A percentile compares a stretch with the other conserved stretches of the same genome.
phyloP scores from a whole-genome alignment of 2,329 filamentous ascomycete species.

The Helicocarpus griseus region DNA sequence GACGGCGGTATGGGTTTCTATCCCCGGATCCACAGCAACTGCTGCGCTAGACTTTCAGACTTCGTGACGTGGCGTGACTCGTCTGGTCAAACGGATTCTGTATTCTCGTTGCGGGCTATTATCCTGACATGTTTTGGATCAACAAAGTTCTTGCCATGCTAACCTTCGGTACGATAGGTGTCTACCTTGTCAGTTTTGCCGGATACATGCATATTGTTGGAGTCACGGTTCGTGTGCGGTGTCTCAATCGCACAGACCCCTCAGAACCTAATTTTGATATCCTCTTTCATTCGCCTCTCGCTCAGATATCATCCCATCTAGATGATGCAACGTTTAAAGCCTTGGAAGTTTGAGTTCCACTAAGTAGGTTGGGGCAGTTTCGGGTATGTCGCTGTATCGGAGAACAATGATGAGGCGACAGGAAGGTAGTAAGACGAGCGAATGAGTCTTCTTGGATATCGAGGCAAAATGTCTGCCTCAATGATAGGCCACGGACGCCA shows the following conservation, averaged over 20 bases:
- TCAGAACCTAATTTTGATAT: background rate
- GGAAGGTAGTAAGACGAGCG: background rate
- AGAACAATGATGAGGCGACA: constrained; percentile 1
- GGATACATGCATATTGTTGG: background rate
- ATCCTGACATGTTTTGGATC: background rate
- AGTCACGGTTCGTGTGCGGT: background rate
- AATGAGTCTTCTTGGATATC: background rate
- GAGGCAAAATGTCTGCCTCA: background rate
- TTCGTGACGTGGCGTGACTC: constrained; percentile 14
- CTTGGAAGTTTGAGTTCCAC: constrained; percentile 2
- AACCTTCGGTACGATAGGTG: background rate
- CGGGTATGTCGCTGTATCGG: background rate
- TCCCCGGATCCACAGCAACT: constrained; percentile 2
- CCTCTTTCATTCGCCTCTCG: background rate
- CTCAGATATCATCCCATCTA: background rate
- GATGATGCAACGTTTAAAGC: background rate
- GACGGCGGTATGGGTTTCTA: constrained; percentile 7
- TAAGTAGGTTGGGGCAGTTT: background rate
- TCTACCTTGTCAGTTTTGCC: background rate
- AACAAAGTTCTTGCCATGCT: background rate
- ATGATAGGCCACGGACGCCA: background rate
- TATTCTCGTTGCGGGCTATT: background rate
- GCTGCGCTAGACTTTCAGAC: constrained; percentile 5
- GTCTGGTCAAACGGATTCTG: constrained; percentile 7
- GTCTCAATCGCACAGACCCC: background rate